These are phyloP conservation scores for Ustilaginoidea virens DNA, from an alignment of 2,329 filamentous ascomycete genomes.

Conservation along the genomic window DNA sequence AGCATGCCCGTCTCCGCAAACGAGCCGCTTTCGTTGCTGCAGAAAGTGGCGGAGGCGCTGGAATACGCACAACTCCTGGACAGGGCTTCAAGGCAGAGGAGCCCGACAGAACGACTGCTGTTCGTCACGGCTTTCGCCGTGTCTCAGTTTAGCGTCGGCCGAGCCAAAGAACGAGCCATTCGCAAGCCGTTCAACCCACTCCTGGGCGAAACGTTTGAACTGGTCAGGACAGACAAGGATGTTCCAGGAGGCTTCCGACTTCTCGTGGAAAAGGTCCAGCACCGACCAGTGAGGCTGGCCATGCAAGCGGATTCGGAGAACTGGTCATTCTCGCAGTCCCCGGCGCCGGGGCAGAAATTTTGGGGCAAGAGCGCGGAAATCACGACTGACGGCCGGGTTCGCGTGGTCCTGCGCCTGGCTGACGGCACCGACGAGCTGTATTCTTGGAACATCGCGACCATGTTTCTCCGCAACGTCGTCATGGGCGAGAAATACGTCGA, in stretches of 20 bases:
- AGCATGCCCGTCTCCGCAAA: conserved; percentile 97
- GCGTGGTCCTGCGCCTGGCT: conserved; percentile 52
- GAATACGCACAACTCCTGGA: conserved; percentile 84
- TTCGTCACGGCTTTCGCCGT: conserved; percentile 85
- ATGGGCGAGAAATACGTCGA: conserved; percentile 98
- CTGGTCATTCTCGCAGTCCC: conserved; percentile 81
- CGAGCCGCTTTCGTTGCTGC: conserved; percentile 76
- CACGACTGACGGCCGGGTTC: conserved; percentile 76
- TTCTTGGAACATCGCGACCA: conserved; percentile 77
- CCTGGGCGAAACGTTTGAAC: conserved; percentile 88
- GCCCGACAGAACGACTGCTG: conserved; percentile 54
- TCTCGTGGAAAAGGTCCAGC: conserved; percentile 87
- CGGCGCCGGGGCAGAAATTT: conserved; percentile 87
- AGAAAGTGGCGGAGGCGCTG: conserved; percentile 77
- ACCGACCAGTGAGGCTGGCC: conserved; percentile 82
- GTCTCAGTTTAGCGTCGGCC: conserved; percentile 65
- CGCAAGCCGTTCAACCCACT: conserved; percentile 97
- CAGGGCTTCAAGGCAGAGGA: conserved; percentile 47
- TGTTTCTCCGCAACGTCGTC: conserved; percentile 89
- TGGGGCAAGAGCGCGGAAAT: conserved; percentile 96
- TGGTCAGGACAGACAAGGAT: conserved; percentile 70
- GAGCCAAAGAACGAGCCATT: conserved; percentile 79
- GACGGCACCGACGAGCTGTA: conserved; percentile 66
- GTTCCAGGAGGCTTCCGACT: conserved; percentile 64
- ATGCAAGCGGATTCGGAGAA: conserved; percentile 76